Evolutionary conservation across 306 rosid genomes (phyloP), one percentile per base, ranked within the genome.

Genomic region (Rosa multiflora): DNA sequence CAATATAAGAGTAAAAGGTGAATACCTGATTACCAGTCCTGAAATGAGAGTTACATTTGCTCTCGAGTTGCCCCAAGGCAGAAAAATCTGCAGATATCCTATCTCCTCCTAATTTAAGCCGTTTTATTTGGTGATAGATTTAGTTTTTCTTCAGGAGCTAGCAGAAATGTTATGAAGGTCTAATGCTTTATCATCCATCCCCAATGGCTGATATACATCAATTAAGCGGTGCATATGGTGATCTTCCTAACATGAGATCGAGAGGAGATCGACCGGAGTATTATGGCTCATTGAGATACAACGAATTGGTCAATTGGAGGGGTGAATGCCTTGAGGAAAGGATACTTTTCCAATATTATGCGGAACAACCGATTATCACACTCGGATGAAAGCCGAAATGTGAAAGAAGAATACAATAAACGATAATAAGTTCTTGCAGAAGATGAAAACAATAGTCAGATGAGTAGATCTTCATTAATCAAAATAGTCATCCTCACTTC

Each of bases 281-380:
- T 83, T 92, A 46, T 91, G 91, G 68, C 89, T 90, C 83, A 94
- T 83, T 21, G 99, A 94, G 76, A 92, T 91, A 73, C 97, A 92
- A 46, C 93, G 97, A 85, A 94, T 88, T n/a, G n/a, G n/a, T n/a
- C n/a, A n/a, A n/a, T n/a, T 74, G 97, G 95, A 85, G 79, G 90
- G 32, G 93, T 86, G 75, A 73, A 67, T 78, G 90, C 79, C 87
- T 89, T 90, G 49, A 91, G 80, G 78, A 89, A 94, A 77, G 97
- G 95, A 86, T 86, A 91, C 61, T 46, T 78, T 83, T 86, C 92
- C 82, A 85, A 68, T n/a, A n/a, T n/a, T n/a, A n/a, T n/a, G n/a
- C n/a, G n/a, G n/a, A n/a, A n/a, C n/a, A n/a, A n/a, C n/a, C n/a
- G n/a, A n/a, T n/a, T n/a, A n/a, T n/a, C n/a, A n/a, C n/a, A n/a